Evolutionary conservation across 345 rosid genomes (phyloP).

Genomic region (Eucalyptus cloeziana): DNA sequence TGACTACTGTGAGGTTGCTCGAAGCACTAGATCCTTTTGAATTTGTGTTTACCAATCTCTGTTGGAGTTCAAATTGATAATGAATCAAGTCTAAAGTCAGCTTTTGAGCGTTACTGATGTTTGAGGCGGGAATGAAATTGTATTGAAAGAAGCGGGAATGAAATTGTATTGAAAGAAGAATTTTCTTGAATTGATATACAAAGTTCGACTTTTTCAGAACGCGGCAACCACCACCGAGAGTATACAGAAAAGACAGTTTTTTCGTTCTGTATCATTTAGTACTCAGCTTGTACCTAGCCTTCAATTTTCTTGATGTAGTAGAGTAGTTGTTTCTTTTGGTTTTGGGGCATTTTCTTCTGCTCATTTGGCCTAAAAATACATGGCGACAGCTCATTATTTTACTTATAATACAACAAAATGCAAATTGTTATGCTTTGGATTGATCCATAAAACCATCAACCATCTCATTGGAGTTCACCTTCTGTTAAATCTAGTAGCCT

Average conservation of each 20-base stretch:
- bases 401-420: not conserved
- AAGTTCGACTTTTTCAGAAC: not conserved
- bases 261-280: not conserved
- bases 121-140: not conserved
- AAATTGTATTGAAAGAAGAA: not conserved
- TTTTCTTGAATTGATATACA: not conserved
- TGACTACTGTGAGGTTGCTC: not conserved
- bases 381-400: not conserved
- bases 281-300: not conserved
- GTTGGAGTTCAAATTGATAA: not conserved
- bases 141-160: not conserved
- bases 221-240: fast-evolving
- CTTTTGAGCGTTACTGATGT: not conserved
- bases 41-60: not conserved
- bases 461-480: not conserved
- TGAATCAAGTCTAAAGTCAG: not conserved
- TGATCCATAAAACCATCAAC: not conserved
- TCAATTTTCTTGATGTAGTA: not conserved
- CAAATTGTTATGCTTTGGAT: not conserved
- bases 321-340: not conserved
- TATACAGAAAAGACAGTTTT: not conserved
- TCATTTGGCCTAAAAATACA: not conserved
- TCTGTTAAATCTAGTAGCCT: not conserved
- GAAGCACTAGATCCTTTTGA: not conserved
- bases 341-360: not conserved